Evolutionary conservation across 352 stramenopile species (phyloP), one percentile per base, ranked within the genome.

Genomic region (Pythium coloratum): DNA sequence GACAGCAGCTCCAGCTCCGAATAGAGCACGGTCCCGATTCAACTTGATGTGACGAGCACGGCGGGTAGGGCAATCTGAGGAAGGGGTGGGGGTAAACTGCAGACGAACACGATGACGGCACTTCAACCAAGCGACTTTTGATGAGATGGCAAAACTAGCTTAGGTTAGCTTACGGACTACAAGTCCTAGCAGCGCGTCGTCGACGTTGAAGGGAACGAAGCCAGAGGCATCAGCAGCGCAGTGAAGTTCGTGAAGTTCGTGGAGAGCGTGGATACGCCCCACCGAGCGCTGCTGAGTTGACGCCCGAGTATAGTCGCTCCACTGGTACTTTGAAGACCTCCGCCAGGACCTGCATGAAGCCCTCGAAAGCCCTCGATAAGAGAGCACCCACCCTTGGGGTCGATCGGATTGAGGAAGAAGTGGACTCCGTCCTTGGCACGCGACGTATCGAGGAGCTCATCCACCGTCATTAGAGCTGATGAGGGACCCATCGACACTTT

Each of bases 321-420:
- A 75, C 67, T 7, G 71, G 58, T 1, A 54, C 63, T 4, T 34
- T 26, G 55, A 75, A 75, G 2, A 78, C 71, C 40, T 75, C 62
- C 1, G 82, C 81, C 9, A 90, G 72, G 12, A 86, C 73, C 70
- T 92, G 80, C 10, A 90, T 50, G 51, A 92, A 73, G 26, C 66
- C 69, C 20, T 24, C 20, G 20, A 24, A 24, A 24, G 20, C 20
- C 20, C 20, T 24, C 20, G 20, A 24, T 24, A 24, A 24, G 20
- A 24, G 20, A 24, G 20, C 20, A 24, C 20, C 20, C 20, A 0
- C 20, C 20, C n/a, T 80, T 62, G 0, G 85, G 78, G 63, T 93
- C 84, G 26, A 92, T 75, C 4, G 89, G 87, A 67, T 91, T 95
- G 63, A 80, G 69, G 68, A 96, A 94, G 42, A 94, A 88, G 61